Percentiles rank a stretch among this genome's conserved stretches.
phyloP scores from a whole-genome alignment of 371 early-diverging fungal species.

The Actinomortierella wolfii region DNA sequence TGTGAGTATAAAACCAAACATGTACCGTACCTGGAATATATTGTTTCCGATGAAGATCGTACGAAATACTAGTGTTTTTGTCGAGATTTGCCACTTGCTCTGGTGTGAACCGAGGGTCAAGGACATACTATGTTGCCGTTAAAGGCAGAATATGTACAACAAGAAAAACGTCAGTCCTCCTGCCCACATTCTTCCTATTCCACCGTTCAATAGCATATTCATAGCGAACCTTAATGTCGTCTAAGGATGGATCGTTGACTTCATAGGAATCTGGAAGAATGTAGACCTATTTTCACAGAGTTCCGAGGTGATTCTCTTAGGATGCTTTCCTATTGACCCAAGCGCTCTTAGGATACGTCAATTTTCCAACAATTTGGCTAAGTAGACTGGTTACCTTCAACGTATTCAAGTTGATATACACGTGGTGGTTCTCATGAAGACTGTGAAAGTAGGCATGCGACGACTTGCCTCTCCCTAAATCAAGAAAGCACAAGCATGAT shows the following conservation, averaged over 20 bases:
- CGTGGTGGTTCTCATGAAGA: constrained; percentile 94
- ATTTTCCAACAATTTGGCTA: no score
- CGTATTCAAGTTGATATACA: constrained; percentile 92
- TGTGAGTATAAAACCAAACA: neutral
- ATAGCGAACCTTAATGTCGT: constrained; percentile 83
- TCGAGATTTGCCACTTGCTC: constrained; percentile 77
- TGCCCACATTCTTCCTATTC: neutral
- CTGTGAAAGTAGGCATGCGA: constrained; percentile 97
- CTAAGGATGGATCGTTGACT: constrained; percentile 83
- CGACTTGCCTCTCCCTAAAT: constrained; percentile 79
- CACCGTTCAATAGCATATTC: no score
- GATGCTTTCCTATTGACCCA: no score
- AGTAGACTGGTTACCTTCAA: constrained; percentile 66
- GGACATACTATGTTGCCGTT: constrained; percentile 78
- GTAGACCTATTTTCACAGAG: constrained; percentile 62
- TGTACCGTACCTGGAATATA: constrained; percentile 77
- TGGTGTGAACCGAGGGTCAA: constrained; percentile 81
- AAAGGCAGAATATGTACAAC: no score
- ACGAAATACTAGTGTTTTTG: constrained; percentile 58
- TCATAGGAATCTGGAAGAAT: constrained; percentile 95
- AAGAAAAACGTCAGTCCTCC: neutral
- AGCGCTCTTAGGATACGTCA: no score
- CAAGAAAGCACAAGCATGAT: constrained; percentile 3
- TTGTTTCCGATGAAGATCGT: constrained; percentile 86
- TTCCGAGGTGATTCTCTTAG: no score